phyloP scores from a whole-genome alignment of 2,329 filamentous ascomycete genomes.

The Exophiala alcalophila region DNA sequence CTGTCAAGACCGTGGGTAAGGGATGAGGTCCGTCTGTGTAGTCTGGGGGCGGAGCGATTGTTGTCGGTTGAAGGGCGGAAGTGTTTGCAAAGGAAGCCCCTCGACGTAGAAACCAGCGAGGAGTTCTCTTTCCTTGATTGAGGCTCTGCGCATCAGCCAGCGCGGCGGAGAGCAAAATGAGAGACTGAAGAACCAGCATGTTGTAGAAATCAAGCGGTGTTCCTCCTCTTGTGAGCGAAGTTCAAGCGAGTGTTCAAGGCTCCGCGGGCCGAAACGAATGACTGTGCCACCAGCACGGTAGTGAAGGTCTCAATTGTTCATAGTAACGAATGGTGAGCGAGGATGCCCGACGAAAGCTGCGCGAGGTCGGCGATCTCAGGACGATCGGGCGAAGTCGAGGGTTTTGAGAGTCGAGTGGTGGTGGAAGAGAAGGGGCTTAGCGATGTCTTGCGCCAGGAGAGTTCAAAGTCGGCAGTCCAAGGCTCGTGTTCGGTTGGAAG shows the following conservation, averaged over 20 bases:
- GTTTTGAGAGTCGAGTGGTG: too few species aligned
- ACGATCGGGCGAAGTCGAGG: too few species aligned
- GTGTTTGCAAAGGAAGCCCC: conserved; percentile 15
- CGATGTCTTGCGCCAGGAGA: too few species aligned
- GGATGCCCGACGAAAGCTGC: conserved; percentile 4
- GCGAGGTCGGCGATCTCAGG: conserved; percentile 1
- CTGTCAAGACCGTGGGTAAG: background rate
- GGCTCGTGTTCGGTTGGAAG: too few species aligned
- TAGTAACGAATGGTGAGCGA: conserved; percentile 5
- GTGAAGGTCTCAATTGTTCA: conserved; percentile 13
- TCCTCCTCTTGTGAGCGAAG: conserved; percentile 5
- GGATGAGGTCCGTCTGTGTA: conserved; percentile 1
- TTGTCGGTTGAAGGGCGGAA: conserved; percentile 5
- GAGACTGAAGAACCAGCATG: conserved; percentile 14
- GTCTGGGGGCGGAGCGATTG: too few species aligned
- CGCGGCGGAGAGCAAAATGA: conserved; percentile 7
- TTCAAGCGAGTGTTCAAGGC: conserved; percentile 10
- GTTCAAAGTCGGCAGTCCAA: too few species aligned
- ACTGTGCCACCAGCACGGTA: conserved; percentile 12
- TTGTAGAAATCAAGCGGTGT: conserved; percentile 1
- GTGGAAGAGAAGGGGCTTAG: too few species aligned
- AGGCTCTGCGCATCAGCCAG: conserved; percentile 7
- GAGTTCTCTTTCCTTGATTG: conserved; percentile 2
- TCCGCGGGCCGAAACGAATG: conserved; percentile 15
- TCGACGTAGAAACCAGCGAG: conserved; percentile 12